These are phyloP conservation scores for Canavalia ensiformis DNA, from an alignment of 306 rosid species.

Conservation along the genomic window DNA sequence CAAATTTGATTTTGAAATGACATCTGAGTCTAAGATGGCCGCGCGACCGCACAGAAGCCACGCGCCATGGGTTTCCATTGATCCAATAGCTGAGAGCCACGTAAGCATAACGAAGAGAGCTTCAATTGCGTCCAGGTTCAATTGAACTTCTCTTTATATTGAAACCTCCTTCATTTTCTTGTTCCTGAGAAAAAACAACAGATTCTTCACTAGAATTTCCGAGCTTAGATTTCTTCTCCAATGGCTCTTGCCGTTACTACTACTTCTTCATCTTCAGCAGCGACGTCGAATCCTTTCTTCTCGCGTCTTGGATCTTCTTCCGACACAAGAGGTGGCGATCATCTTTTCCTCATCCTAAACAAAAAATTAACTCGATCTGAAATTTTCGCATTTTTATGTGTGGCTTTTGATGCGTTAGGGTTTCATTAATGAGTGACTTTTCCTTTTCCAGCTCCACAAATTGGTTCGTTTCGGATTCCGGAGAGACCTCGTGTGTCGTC, in stretches of 20 bases:
- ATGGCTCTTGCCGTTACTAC: slow-evolving; percentile 80
- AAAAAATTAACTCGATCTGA: background rate
- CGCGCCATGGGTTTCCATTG: slow-evolving; percentile 48
- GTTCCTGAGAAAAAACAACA: background rate
- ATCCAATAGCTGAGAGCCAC: slow-evolving; percentile 42
- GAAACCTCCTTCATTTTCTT: slow-evolving; percentile 21
- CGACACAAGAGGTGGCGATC: slow-evolving; percentile 61
- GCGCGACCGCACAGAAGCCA: slow-evolving; percentile 49
- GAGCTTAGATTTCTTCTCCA: slow-evolving; percentile 22
- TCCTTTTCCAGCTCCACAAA: slow-evolving; percentile 62
- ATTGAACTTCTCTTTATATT: slow-evolving; percentile 43
- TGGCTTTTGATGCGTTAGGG: background rate
- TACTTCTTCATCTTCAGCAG: slow-evolving; percentile 63
- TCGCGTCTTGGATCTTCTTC: slow-evolving; percentile 58
- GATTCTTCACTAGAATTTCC: background rate
- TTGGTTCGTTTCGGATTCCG: slow-evolving; percentile 55
- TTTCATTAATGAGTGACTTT: background rate
- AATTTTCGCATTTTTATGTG: background rate
- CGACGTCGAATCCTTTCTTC: slow-evolving; percentile 57
- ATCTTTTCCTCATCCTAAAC: background rate
- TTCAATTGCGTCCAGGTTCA: slow-evolving; percentile 68
- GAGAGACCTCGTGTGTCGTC: slow-evolving; percentile 51
- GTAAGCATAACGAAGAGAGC: background rate
- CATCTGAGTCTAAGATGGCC: slow-evolving; percentile 43
- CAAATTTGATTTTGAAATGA: background rate